These are phyloP conservation scores for Fraxinus angustifolia DNA, from an alignment of 305 asterid species.

Conservation along the genomic window DNA sequence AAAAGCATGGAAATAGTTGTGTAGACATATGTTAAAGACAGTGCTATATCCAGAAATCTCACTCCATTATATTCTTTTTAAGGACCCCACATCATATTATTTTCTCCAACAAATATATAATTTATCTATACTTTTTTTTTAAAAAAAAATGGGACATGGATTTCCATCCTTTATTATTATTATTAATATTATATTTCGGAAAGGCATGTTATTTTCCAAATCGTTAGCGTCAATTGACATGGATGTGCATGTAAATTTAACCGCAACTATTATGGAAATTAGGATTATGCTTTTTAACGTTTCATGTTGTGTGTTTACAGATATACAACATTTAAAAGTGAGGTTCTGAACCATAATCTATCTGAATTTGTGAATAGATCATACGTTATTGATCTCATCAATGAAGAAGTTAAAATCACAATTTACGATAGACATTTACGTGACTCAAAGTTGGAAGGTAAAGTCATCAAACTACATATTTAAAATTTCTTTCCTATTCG, in stretches of 20 bases:
- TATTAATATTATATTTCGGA: background rate
- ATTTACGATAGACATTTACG: too few species aligned
- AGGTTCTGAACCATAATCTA: background rate
- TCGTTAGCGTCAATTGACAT: background rate
- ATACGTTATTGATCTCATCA: background rate
- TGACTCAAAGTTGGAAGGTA: too few species aligned
- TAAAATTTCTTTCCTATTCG: too few species aligned
- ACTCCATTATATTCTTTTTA: conserved; percentile 26
- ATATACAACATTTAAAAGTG: background rate
- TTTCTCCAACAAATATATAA: background rate
- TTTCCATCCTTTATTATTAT: background rate
- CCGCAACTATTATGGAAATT: background rate
- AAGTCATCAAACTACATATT: too few species aligned
- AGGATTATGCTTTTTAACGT: background rate
- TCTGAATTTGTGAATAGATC: background rate
- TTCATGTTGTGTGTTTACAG: too few species aligned
- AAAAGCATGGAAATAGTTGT: background rate
- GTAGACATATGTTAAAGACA: background rate
- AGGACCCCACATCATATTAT: conserved; percentile 23
- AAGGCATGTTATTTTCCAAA: background rate
- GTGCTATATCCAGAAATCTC: background rate
- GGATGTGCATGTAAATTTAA: background rate
- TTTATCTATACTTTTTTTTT: conserved; percentile 16
- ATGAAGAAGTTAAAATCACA: background rate
- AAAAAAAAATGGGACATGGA: background rate